Evolutionary conservation across 2,329 filamentous ascomycete species (phyloP).

Genomic region (Aspergillus felis): DNA sequence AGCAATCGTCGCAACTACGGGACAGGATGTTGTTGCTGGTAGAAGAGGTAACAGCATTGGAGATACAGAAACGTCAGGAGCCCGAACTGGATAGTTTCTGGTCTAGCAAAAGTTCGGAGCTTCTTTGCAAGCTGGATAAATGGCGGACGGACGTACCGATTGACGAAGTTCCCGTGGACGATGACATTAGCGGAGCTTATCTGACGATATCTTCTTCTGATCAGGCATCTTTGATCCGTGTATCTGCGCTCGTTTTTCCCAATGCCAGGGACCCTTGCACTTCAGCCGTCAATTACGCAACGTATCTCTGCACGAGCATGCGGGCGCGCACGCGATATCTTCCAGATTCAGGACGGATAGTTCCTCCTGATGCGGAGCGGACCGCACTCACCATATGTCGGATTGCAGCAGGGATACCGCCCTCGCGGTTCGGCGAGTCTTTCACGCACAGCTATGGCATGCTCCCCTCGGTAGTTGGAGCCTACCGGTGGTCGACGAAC

Average conservation of each 20-base stretch:
- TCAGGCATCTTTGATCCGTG: background rate
- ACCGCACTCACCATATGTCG: conserved; percentile 10
- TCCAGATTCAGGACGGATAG: conserved; percentile 1
- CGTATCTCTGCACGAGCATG: conserved; percentile 11
- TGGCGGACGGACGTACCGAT: conserved; percentile 4
- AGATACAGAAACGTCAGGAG: conserved; percentile 11
- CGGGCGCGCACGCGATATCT: conserved; percentile 9
- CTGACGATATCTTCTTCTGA: conserved; percentile 7
- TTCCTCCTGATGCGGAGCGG: conserved; percentile 8
- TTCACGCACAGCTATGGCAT: conserved; percentile 12
- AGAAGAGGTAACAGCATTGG: conserved; percentile 9
- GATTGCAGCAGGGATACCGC: conserved; percentile 7
- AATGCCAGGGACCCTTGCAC: conserved; percentile 8
- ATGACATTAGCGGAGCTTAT: conserved; percentile 1
- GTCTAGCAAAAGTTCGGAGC: conserved; percentile 1
- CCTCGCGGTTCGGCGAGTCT: conserved; percentile 6
- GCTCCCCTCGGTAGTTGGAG: conserved; percentile 11
- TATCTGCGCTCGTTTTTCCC: conserved; percentile 8
- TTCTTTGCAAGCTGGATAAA: conserved; percentile 1
- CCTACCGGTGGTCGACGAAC: conserved; percentile 11
- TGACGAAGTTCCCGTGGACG: conserved; percentile 7
- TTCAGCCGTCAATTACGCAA: conserved; percentile 10
- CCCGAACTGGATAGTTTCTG: conserved; percentile 2
- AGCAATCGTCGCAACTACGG: conserved; percentile 3
- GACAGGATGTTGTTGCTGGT: conserved; percentile 8